Conservation (phyloP, 768 basidiomycete genomes). For the Pholiota microspora region DNA sequence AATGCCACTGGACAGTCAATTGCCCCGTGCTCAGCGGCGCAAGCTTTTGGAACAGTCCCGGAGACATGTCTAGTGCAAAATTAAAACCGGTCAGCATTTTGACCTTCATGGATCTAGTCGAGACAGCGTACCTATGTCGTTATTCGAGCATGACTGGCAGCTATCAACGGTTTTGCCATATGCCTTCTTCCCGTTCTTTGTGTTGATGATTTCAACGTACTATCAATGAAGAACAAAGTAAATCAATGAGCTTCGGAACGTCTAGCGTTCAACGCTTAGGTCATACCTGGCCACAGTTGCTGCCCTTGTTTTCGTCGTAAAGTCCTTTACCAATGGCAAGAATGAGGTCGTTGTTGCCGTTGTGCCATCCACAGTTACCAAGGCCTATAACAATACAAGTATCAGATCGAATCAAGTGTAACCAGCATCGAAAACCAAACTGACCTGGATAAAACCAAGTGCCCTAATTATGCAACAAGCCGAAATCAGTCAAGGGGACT, state of each 20-base stretch:
- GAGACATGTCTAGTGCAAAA: slow-evolving; percentile 58
- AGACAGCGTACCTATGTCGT: slow-evolving; percentile 52
- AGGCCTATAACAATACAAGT: slow-evolving; percentile 25
- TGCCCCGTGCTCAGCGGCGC: slow-evolving; percentile 46
- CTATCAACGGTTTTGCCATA: slow-evolving; percentile 55
- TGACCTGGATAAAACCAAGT: slow-evolving; percentile 63
- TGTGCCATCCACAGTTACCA: slow-evolving; percentile 63
- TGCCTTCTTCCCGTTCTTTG: slow-evolving; percentile 46
- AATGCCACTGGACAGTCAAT: slow-evolving; percentile 59
- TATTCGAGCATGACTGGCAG: slow-evolving; percentile 51
- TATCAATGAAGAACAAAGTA: slow-evolving; percentile 21
- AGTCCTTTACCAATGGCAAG: slow-evolving; percentile 58
- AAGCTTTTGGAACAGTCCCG: slow-evolving; percentile 54
- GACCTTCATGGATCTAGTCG: neutral
- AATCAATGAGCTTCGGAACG: slow-evolving; percentile 6
- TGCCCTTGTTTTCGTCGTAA: slow-evolving; percentile 48
- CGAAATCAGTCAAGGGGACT: slow-evolving; percentile 10
- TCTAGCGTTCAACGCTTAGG: neutral
- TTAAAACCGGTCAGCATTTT: neutral
- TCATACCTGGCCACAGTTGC: slow-evolving; percentile 61
- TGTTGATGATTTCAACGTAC: slow-evolving; percentile 63
- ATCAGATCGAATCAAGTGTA: neutral
- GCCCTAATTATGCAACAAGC: slow-evolving; percentile 38
- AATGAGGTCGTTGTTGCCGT: slow-evolving; percentile 50
- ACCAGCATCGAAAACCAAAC: slow-evolving; percentile 8